Conservation (phyloP, 768 basidiomycete species). For the Amanita phalloides region DNA sequence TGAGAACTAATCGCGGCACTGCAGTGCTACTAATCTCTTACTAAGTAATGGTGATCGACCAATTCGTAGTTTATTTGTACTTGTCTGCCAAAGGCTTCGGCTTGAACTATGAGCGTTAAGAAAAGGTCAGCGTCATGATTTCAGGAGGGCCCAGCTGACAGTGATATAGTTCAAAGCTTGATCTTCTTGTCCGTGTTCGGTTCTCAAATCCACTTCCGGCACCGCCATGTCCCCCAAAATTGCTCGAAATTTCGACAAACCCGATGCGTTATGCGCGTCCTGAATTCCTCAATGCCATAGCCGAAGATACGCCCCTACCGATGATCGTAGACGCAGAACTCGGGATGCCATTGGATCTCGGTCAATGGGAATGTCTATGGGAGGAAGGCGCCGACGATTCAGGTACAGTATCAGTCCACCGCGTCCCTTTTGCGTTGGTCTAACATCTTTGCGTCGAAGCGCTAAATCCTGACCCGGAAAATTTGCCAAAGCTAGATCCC, state of each 20-base stretch:
- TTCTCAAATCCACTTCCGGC: constrained; percentile 91
- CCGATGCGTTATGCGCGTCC: constrained; percentile 81
- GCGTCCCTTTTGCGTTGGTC: background rate
- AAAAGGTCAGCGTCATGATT: constrained; percentile 24
- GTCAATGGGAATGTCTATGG: constrained; percentile 76
- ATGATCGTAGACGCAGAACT: constrained; percentile 97
- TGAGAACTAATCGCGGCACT: too few species aligned
- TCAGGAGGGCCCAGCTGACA: background rate
- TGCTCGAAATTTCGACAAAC: constrained; percentile 86
- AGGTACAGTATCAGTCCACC: constrained; percentile 26
- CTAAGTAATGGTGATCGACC: too few species aligned
- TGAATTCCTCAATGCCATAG: constrained; percentile 73
- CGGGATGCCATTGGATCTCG: constrained; percentile 91
- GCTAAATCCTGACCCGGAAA: constrained; percentile 58
- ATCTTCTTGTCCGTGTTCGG: constrained; percentile 86
- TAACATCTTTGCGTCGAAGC: constrained; percentile 11
- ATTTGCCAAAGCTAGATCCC: constrained; percentile 54
- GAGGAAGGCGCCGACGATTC: constrained; percentile 66
- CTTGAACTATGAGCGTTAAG: constrained; percentile 37
- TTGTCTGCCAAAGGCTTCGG: background rate
- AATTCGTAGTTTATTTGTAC: background rate
- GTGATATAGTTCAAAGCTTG: constrained; percentile 48
- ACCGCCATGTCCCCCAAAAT: constrained; percentile 94
- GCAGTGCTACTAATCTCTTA: too few species aligned
- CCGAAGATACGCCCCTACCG: constrained; percentile 74